Evolutionary conservation across 768 basidiomycete species (phyloP).

Genomic region (Leccinum olivaceopallidum): DNA sequence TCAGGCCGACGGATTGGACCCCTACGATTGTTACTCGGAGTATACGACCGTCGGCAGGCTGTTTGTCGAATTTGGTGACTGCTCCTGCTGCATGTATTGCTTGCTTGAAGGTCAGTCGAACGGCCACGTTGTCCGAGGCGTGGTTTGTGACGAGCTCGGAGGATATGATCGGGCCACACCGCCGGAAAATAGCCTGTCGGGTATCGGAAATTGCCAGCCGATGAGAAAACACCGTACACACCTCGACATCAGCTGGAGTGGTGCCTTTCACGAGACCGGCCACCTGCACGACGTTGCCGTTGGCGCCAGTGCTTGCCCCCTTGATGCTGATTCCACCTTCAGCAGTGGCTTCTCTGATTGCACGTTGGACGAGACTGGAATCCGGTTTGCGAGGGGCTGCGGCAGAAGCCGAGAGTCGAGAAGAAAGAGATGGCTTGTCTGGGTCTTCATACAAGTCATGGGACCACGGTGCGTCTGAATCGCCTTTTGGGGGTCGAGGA

Average conservation of each 20-base stretch:
- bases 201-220: neutral
- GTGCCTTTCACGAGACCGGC: conserved; percentile 74
- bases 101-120: conserved; percentile 74
- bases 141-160: conserved; percentile 25
- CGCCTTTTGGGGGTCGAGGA: conserved; percentile 61
- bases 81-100: conserved; percentile 62
- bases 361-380: conserved; percentile 57
- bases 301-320: conserved; percentile 54
- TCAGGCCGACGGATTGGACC: conserved; percentile 51
- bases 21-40: conserved; percentile 68
- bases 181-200: conserved; percentile 70
- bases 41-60: conserved; percentile 79
- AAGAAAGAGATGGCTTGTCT: conserved; percentile 54
- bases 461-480: conserved; percentile 65
- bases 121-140: conserved; percentile 44
- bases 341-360: conserved; percentile 60
- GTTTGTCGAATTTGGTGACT: conserved; percentile 74
- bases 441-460: conserved; percentile 69
- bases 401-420: conserved; percentile 50
- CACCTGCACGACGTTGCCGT: conserved; percentile 73
- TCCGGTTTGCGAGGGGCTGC: conserved; percentile 51
- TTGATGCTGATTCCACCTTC: conserved; percentile 57
- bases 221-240: conserved; percentile 2
- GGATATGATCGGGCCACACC: conserved; percentile 66
- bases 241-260: conserved; percentile 76